These are phyloP conservation scores for Salix arbutifolia DNA, from an alignment of 345 rosid genomes.

Conservation along the genomic window DNA sequence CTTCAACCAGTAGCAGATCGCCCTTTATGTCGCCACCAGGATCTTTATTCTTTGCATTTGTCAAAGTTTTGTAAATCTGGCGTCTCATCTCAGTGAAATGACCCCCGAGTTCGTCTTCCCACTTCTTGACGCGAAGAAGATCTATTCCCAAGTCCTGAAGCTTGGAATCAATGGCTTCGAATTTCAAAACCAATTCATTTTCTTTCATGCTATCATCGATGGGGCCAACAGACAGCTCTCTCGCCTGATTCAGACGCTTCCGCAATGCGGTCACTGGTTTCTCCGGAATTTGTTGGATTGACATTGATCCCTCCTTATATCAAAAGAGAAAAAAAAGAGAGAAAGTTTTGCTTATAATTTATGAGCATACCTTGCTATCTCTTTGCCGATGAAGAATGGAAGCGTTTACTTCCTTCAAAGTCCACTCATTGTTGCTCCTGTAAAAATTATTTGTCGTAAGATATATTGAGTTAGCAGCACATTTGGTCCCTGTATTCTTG, in stretches of 20 bases:
- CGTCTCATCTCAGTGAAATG: background rate
- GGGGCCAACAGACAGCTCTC: background rate
- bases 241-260: background rate
- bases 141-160: background rate
- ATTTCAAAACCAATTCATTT: background rate
- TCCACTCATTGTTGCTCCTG: no score
- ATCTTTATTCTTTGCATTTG: background rate
- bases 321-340: no score
- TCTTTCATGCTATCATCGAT: background rate
- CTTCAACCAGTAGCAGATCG: background rate
- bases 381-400: no score
- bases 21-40: no score
- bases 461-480: no score
- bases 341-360: no score
- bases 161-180: background rate
- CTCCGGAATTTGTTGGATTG: background rate
- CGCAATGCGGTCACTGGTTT: background rate
- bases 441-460: no score
- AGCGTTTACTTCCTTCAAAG: no score
- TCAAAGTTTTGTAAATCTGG: background rate
- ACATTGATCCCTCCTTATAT: background rate
- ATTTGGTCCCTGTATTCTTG: no score
- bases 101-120: background rate
- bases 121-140: background rate
- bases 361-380: no score